Base-by-base conservation (phyloP, 768 basidiomycete genomes). In the Mycena rosella region DNA sequence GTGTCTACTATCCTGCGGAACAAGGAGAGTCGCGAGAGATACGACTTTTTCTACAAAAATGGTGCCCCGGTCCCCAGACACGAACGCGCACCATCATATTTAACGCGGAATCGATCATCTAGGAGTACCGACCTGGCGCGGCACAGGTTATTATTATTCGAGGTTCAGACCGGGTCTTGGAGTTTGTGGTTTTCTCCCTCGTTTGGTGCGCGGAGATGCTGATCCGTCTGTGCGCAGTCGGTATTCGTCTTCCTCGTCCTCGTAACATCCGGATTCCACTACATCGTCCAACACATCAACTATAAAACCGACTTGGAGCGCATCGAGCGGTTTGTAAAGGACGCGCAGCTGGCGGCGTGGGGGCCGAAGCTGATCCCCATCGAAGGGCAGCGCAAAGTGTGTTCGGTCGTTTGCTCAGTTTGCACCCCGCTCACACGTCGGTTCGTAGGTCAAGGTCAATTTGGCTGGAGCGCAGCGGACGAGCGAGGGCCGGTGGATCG, bases 41-140 rank as follows among this genome's bases (percentile, higher is more conserved):
- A 95, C 69, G 93, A 95, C 78, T 94, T 94, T 78, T 99, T 99
- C 86, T 94, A 93, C 85, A 96, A 97, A 80, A 98, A 98, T 69
- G 97, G 97, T 24, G 18, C 15, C 15, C 10, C 6, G 20, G 20
- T 44, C 42, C n/a, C 42, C 20, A 44, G 14, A 40, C 38, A 3
- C 38, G 9, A 10, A 3, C 17, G 4, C 14, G 11, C 17, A 18
- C 38, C n/a, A n/a, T n/a, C n/a, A n/a, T n/a, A n/a, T n/a, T n/a
- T 40, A 8, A 40, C 38, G 9, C 38, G 38, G 17, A 6, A 8
- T 13, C 6, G n/a, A 38, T 38, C 38, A 3, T 10, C 38, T 22
- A 44, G 42, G 42, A n/a, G 96, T 99, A 5, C 97, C 97, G 0
- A 93, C 87, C 76, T 99, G 97, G 97, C 86, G 96, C 70, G 97